Percentiles rank a stretch among this genome's conserved stretches.
Conservation (phyloP, 1,284 basidiomycete species). For the Trametes pubescens region DNA sequence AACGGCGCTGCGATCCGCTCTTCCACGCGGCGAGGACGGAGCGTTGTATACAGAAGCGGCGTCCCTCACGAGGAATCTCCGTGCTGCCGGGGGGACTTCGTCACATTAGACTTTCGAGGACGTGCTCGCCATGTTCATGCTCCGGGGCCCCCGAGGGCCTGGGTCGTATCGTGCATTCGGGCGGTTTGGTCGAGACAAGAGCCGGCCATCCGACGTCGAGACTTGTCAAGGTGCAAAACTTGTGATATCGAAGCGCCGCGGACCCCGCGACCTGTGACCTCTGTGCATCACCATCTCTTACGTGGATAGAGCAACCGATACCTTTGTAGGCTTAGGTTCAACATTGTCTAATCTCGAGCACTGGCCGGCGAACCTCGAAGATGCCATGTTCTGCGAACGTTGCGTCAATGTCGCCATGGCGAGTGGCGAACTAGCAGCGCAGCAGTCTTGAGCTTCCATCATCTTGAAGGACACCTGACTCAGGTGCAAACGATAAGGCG, state of each 20-base stretch:
- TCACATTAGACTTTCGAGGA: neutral
- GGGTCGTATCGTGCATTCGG: neutral
- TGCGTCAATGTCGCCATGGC: slow-evolving; percentile 30
- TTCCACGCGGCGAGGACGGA: slow-evolving; percentile 26
- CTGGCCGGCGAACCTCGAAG: neutral
- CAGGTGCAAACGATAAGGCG: slow-evolving; percentile 18
- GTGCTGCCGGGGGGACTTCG: slow-evolving; percentile 15
- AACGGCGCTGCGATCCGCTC: slow-evolving; percentile 23
- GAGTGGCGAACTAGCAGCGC: slow-evolving; percentile 8
- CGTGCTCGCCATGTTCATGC: neutral
- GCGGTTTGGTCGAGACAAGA: neutral
- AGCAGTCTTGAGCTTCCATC: slow-evolving; percentile 6
- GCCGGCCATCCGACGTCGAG: slow-evolving; percentile 3
- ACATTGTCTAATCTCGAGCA: neutral
- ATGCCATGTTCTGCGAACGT: neutral
- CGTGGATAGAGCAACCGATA: neutral
- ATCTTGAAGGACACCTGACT: slow-evolving; percentile 22
- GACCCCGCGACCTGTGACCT: slow-evolving; percentile 6
- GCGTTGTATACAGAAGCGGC: slow-evolving; percentile 30
- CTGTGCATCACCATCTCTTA: neutral
- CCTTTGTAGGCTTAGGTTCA: slow-evolving; percentile 1
- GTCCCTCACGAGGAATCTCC: slow-evolving; percentile 29
- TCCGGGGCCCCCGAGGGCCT: neutral
- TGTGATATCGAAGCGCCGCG: slow-evolving; percentile 17
- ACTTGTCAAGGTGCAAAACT: slow-evolving; percentile 2